Base-by-base conservation (phyloP, 352 stramenopile species). In the Phytophthora syringae region DNA sequence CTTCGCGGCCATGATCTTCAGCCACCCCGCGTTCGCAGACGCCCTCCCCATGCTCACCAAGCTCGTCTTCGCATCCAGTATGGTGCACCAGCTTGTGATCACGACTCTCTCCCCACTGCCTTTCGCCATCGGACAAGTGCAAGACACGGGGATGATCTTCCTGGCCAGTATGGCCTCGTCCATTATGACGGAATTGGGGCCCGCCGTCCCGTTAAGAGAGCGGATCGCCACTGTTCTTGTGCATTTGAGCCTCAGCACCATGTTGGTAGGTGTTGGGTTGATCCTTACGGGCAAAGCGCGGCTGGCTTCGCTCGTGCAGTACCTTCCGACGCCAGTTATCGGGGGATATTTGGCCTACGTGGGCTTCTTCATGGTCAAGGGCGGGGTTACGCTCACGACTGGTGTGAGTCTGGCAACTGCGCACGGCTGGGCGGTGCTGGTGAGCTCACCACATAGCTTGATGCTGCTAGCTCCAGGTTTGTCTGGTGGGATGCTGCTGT, bases 101-200 rank as follows among this genome's bases (percentile, higher is more conserved):
- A 89, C 86, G 10, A 71, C 70, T 12, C 84, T 97, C 48, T 98
- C 86, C n/a, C 88, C 88, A 20, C 74, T 99, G 39, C 86, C 90
- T 4, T 99, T 98, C 74, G 96, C 97, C 3, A 97, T 99, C 42
- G 97, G 93, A 22, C 95, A 98, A 70, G 97, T 99, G 0, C 97
- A 99, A 74, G 96, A 99, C 72, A 95, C 96, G 9, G 97, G 79
- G 10, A 85, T 99, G 28, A 99, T 99, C 57, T 99, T 99, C 74
- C 77, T 99, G 22, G 91, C 82, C 28, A 84, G 78, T 44, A 99
- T 99, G 80, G 90, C 97, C 3, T 80, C 93, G 15, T 92, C 73
- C 20, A 96, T 98, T 67, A 95, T 96, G 78, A 86, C 67, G 28
- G 69, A 74, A 73, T 86, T 85, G 45, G 86, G 84, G 3, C 65